Conservation (phyloP, 1,284 basidiomycete species). For the Hymenochaete sp. region DNA sequence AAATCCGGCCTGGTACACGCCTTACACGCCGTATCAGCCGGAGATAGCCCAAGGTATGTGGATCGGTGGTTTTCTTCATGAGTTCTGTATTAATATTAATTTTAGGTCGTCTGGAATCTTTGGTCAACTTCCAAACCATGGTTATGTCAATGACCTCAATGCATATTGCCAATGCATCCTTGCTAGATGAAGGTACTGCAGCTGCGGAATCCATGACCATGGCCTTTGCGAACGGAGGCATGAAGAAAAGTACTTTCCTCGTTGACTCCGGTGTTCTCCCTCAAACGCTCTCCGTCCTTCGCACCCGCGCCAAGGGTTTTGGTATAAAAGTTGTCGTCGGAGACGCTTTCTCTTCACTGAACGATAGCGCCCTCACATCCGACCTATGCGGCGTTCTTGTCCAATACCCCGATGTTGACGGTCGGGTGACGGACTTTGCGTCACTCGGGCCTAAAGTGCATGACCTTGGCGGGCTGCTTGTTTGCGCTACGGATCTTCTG, state of each 20-base stretch:
- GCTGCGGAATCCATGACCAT: conserved; percentile 92
- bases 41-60: conserved; percentile 82
- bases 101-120: conserved; percentile 85
- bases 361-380: conserved; percentile 45
- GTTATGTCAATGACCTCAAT: conserved; percentile 90
- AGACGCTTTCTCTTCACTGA: conserved; percentile 43
- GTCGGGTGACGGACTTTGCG: conserved; percentile 73
- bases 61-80: neutral
- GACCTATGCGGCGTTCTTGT: conserved; percentile 84
- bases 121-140: conserved; percentile 97
- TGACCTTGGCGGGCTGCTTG: conserved; percentile 59
- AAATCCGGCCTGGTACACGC: conserved; percentile 98
- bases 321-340: conserved; percentile 74
- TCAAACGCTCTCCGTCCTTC: conserved; percentile 82
- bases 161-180: conserved; percentile 90
- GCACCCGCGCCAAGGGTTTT: conserved; percentile 84
- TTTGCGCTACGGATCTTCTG: conserved; percentile 87
- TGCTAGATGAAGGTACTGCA: conserved; percentile 88
- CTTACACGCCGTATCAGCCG: conserved; percentile 91
- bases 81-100: conserved; percentile 12
- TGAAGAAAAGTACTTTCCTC: conserved; percentile 79
- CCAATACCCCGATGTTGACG: conserved; percentile 90
- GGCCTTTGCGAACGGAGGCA: conserved; percentile 54
- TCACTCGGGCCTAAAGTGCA: conserved; percentile 66
- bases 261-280: conserved; percentile 78